Evolutionary conservation across 2,329 filamentous ascomycete species (phyloP), one percentile per base, ranked within the genome.

Genomic region (Fusarium sp.): DNA sequence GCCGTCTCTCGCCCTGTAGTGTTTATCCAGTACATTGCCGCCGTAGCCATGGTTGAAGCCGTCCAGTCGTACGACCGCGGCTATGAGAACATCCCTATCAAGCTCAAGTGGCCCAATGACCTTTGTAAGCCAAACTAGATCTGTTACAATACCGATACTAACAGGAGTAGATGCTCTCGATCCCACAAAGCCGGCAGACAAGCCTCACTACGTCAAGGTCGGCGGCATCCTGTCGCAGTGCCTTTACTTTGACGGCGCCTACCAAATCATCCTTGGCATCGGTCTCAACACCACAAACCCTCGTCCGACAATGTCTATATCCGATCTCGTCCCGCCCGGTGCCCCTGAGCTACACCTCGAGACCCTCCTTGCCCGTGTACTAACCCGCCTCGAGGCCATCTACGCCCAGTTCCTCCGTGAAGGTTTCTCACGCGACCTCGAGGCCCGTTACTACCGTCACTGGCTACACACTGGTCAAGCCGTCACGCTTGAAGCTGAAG

Each of bases 61-160:
- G 92, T 98, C 71, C 92, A 94, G 73, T 88, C 87, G 29, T 98
- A 98, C 79, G 95, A 92, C 58, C 83, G 84, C 3, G 94, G 92
- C 9, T 98, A 97, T 82, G 87, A 90, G 7, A 86, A 90, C 0
- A 82, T 98, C 6, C 94, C 94, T 1, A 88, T 99, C 45, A 95
- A 94, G 80, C 85, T 99, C 35, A 99, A 99, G 82, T 99, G 97
- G 97, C 97, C 97, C 13, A 99, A 99, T 79, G 97, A 99, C 80
- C 94, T 99, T 64, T 96, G 91, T 92, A 83, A 82, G 88, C 65
- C 6, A 9, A 6, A 0, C 2, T 22, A 7, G 2, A 2, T 3
- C 6, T 0, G 4, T 25, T 1, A 6, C 7, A 25, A 3, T 10
- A 3, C 1, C 16, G 6, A 4, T 3, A 6, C 52, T 57, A 9